phyloP scores from a whole-genome alignment of 2,329 filamentous ascomycete species.

The Lasiodiplodia sp. region DNA sequence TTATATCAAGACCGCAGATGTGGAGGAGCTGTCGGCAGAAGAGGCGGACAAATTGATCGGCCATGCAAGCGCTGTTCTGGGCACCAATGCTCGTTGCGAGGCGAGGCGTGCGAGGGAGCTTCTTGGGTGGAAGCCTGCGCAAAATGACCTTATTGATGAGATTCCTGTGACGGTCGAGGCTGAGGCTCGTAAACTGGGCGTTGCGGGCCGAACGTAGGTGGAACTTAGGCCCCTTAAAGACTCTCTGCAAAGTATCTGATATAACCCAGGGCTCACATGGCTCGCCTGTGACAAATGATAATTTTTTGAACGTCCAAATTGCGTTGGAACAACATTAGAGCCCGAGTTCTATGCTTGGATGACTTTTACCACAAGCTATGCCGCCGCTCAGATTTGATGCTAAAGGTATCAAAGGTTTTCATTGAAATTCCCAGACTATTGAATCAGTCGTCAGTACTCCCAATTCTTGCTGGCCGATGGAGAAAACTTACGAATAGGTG shows the following conservation, averaged over 20 bases:
- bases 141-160: conserved; percentile 35
- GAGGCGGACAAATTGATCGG: conserved; percentile 56
- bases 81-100: conserved; percentile 65
- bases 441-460: not conserved
- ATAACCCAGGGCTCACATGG: too few relatives aligned
- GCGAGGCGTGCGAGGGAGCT: conserved; percentile 63
- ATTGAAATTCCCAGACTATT: not conserved
- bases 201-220: not conserved
- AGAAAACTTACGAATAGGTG: not conserved
- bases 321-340: too few relatives aligned
- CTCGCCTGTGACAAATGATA: too few relatives aligned
- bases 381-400: not conserved
- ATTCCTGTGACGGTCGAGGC: conserved; percentile 1
- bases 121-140: conserved; percentile 65
- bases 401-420: not conserved
- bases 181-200: not conserved
- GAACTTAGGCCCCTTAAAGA: too few relatives aligned
- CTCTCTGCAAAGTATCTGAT: too few relatives aligned
- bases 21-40: conserved; percentile 48
- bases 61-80: conserved; percentile 63
- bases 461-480: not conserved
- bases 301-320: too few relatives aligned
- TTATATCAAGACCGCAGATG: conserved; percentile 51
- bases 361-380: too few relatives aligned
- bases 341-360: too few relatives aligned